These are phyloP conservation scores for Dicorynia guianensis DNA, from an alignment of 306 rosid species.

Conservation along the genomic window DNA sequence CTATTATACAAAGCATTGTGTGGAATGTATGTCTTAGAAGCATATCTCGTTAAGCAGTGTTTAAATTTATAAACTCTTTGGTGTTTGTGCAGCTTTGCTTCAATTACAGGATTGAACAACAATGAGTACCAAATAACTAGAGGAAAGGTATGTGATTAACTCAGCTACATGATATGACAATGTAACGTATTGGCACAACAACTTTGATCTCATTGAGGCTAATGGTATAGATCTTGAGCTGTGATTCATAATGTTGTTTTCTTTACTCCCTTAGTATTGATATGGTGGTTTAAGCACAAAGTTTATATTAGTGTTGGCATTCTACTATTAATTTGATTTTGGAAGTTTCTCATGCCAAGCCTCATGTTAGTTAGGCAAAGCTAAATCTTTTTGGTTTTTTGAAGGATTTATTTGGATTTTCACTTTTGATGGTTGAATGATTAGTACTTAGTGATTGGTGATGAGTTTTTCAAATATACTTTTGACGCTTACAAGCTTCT, in stretches of 20 bases:
- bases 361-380: background rate
- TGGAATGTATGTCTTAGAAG: background rate
- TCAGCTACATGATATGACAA: slow-evolving; percentile 8
- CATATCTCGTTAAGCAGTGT: slow-evolving; percentile 1
- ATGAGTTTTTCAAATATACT: background rate
- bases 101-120: slow-evolving; percentile 88
- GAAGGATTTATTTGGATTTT: background rate
- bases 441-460: background rate
- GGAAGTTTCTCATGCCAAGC: background rate
- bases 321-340: background rate
- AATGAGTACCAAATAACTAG: slow-evolving; percentile 93
- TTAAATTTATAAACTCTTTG: slow-evolving; percentile 5
- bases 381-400: slow-evolving; percentile 10
- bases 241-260: background rate
- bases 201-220: background rate
- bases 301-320: background rate
- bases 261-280: background rate
- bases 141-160: slow-evolving; percentile 68
- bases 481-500: slow-evolving; percentile 19
- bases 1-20: background rate
- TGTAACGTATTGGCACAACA: slow-evolving; percentile 18
- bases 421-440: background rate
- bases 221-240: slow-evolving; percentile 2
- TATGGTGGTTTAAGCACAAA: slow-evolving; percentile 8
- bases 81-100: slow-evolving; percentile 62